Evolutionary conservation across 1,284 basidiomycete genomes (phyloP).

Genomic region (Leccinum solheimii): DNA sequence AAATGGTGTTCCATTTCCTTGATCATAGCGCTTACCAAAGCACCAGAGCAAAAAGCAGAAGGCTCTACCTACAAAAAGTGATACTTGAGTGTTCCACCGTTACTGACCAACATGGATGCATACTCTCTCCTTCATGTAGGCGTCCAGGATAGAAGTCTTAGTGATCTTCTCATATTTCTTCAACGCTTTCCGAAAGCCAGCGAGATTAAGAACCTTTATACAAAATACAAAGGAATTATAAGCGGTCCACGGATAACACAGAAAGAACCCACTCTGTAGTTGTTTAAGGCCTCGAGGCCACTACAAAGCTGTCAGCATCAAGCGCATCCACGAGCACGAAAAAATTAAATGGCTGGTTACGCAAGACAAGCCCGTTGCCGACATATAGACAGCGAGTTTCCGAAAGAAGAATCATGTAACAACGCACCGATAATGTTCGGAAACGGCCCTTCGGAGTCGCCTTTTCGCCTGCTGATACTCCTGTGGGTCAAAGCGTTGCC

Average conservation of each 20-base stretch:
- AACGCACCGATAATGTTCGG: constrained; percentile 81
- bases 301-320: constrained; percentile 38
- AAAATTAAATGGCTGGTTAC: background rate
- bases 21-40: constrained; percentile 65
- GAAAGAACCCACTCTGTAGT: constrained; percentile 67
- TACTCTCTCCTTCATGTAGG: constrained; percentile 79
- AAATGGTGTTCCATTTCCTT: constrained; percentile 75
- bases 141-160: constrained; percentile 63
- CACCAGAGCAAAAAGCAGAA: constrained; percentile 61
- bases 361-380: background rate
- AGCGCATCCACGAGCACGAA: background rate
- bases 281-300: constrained; percentile 78
- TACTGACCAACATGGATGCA: background rate
- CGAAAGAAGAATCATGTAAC: background rate
- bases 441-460: constrained; percentile 77
- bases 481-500: constrained; percentile 58
- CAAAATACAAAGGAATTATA: constrained; percentile 11
- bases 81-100: background rate
- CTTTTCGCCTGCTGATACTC: constrained; percentile 83
- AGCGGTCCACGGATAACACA: background rate
- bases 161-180: constrained; percentile 94
- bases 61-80: constrained; percentile 53
- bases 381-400: background rate
- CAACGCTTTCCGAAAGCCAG: constrained; percentile 87
- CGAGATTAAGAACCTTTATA: constrained; percentile 79